phyloP scores from a whole-genome alignment of 2,329 filamentous ascomycete species.

The Colletotrichum magnum region DNA sequence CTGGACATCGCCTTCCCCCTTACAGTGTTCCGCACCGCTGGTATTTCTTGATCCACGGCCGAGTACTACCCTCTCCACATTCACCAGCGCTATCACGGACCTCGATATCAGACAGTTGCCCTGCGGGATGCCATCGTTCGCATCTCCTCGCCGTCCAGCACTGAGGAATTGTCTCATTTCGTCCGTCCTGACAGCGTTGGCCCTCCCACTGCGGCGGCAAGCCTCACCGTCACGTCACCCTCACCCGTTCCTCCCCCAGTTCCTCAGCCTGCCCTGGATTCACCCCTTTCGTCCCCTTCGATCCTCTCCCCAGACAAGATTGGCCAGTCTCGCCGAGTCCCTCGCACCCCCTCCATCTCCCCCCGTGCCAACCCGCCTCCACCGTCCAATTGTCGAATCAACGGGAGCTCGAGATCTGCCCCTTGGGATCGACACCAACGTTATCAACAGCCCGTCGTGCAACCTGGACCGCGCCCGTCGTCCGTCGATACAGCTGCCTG shows the following conservation, averaged over 20 bases:
- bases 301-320: constrained; percentile 31
- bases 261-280: constrained; percentile 41
- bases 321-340: constrained; percentile 16
- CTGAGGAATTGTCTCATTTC: constrained; percentile 66
- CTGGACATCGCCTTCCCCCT: constrained; percentile 44
- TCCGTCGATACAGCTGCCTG: constrained; percentile 23
- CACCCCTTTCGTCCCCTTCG: constrained; percentile 44
- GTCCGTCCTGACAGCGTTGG: constrained; percentile 56
- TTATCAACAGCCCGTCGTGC: constrained; percentile 45
- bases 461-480: constrained; percentile 40
- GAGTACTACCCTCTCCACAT: constrained; percentile 53
- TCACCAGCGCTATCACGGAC: constrained; percentile 41
- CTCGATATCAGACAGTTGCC: constrained; percentile 54
- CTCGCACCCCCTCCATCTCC: constrained; percentile 42
- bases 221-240: constrained; percentile 48
- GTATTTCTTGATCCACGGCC: constrained; percentile 48
- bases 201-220: constrained; percentile 64
- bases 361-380: constrained; percentile 43
- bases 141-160: constrained; percentile 64
- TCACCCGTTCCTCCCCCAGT: background rate
- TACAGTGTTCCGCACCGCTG: constrained; percentile 59
- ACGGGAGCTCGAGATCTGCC: constrained; percentile 20
- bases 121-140: constrained; percentile 76
- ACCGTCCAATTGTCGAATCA: constrained; percentile 43
- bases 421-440: constrained; percentile 37